A percentile compares a stretch with the other conserved stretches of the same genome.
These are phyloP conservation scores for Arthromyces matolae DNA, from an alignment of 768 basidiomycete species.

Conservation along the genomic window DNA sequence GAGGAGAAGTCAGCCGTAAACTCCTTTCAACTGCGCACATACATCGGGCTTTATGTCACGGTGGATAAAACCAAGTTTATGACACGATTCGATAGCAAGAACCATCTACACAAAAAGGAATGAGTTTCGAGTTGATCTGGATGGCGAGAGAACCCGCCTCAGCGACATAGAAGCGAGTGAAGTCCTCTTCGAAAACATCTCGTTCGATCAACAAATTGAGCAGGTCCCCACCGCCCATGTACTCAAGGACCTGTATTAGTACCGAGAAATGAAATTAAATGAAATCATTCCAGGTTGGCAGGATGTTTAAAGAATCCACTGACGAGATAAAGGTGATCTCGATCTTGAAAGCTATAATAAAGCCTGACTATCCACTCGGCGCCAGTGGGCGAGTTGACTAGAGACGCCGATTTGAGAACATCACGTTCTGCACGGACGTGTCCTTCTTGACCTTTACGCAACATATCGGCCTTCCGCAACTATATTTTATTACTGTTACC, in stretches of 20 bases:
- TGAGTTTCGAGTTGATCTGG: constrained; percentile 17
- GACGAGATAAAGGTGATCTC: constrained; percentile 92
- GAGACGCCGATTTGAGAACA: constrained; percentile 84
- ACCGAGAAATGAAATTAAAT: constrained; percentile 55
- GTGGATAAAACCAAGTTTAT: constrained; percentile 95
- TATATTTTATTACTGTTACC: constrained; percentile 27
- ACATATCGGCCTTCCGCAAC: constrained; percentile 89
- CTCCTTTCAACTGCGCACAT: constrained; percentile 26
- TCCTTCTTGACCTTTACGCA: constrained; percentile 95
- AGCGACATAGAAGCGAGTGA: constrained; percentile 90
- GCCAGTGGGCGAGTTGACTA: constrained; percentile 66
- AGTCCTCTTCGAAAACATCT: constrained; percentile 87
- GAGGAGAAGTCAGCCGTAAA: constrained; percentile 15
- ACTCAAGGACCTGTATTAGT: constrained; percentile 73
- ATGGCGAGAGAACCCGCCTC: constrained; percentile 53
- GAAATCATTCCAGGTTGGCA: constrained; percentile 28
- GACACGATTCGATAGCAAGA: constrained; percentile 88
- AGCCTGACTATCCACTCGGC: constrained; percentile 94
- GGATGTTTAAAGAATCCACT: constrained; percentile 40
- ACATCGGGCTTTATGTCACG: constrained; percentile 96
- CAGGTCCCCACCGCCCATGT: constrained; percentile 95
- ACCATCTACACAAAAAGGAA: constrained; percentile 65
- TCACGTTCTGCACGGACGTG: constrained; percentile 96
- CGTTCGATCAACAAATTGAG: constrained; percentile 92
- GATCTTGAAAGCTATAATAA: constrained; percentile 92